Percentiles rank a stretch among this genome's conserved stretches.
phyloP scores from a whole-genome alignment of 345 rosid genomes.

The Corchorus capsularis region DNA sequence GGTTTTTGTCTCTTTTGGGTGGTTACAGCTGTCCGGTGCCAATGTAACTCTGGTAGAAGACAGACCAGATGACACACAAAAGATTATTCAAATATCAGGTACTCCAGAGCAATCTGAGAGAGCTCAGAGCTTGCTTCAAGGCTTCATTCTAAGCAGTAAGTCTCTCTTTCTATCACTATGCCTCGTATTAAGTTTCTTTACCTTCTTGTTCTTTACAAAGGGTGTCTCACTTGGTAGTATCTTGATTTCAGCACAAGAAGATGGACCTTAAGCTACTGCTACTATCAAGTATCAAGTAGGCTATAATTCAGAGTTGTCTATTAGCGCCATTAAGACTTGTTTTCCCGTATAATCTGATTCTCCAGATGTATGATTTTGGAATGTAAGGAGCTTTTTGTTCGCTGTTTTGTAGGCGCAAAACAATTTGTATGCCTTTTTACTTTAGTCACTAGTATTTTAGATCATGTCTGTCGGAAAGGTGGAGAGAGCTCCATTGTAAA shows the following conservation, averaged over 20 bases:
- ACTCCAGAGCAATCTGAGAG: conserved; percentile 95
- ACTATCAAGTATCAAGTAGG: conserved; percentile 22
- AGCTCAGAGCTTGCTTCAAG: conserved; percentile 98
- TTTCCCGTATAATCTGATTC: background rate
- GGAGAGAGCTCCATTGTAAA: conserved; percentile 38
- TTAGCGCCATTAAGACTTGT: background rate
- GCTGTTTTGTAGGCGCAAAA: conserved; percentile 2
- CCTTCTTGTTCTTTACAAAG: background rate
- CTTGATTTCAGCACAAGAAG: conserved; percentile 69
- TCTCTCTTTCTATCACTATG: conserved; percentile 8
- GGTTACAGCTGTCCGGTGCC: conserved; percentile 88
- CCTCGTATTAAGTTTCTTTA: background rate
- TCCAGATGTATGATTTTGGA: conserved; percentile 1
- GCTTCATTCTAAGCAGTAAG: conserved; percentile 96
- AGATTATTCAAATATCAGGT: conserved; percentile 84
- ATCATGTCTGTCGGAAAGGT: conserved; percentile 2
- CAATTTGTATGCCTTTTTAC: background rate
- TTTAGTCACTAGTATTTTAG: conserved; percentile 6
- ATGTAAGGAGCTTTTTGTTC: background rate
- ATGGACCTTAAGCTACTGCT: conserved; percentile 44
- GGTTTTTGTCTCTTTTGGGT: background rate
- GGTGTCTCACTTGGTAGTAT: conserved; percentile 8
- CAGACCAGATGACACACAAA: conserved; percentile 63
- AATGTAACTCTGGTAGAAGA: conserved; percentile 78
- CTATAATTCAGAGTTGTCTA: conserved; percentile 8